phyloP scores from a whole-genome alignment of 495 filamentous ascomycete genomes.

The Clohesyomyces aquaticus region DNA sequence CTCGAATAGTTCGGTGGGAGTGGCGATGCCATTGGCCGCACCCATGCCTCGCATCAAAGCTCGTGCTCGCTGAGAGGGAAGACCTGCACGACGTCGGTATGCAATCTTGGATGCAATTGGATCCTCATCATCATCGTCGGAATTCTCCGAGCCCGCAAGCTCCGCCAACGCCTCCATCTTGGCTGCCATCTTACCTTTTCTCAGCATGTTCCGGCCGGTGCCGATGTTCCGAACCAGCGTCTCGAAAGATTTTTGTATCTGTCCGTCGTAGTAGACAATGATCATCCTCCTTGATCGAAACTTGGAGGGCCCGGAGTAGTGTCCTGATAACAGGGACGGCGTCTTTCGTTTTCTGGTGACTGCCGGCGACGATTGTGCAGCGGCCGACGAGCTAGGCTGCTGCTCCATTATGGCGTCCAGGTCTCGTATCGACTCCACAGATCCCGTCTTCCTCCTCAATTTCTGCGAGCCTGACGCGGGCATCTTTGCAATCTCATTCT shows the following conservation, averaged over 20 bases:
- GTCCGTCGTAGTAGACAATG: slow-evolving; percentile 83
- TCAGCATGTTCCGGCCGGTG: slow-evolving; percentile 76
- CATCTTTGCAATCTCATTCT: slow-evolving; percentile 64
- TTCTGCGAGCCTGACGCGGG: slow-evolving; percentile 52
- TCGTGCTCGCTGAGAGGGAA: slow-evolving; percentile 27
- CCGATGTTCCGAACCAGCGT: slow-evolving; percentile 78
- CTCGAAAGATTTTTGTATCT: slow-evolving; percentile 80
- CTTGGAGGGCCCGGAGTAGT: slow-evolving; percentile 52
- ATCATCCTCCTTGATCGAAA: slow-evolving; percentile 78
- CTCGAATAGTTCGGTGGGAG: slow-evolving; percentile 59
- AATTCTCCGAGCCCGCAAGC: slow-evolving; percentile 40
- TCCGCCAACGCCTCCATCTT: slow-evolving; percentile 64
- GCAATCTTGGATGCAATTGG: slow-evolving; percentile 38
- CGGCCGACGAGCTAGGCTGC: slow-evolving; percentile 7
- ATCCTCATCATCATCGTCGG: slow-evolving; percentile 51
- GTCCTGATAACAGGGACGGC: slow-evolving; percentile 60
- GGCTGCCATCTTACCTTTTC: slow-evolving; percentile 75
- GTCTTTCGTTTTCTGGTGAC: slow-evolving; percentile 63
- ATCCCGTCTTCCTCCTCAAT: slow-evolving; percentile 58
- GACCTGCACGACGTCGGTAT: slow-evolving; percentile 26
- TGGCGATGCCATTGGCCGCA: not conserved
- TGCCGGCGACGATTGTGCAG: slow-evolving; percentile 40
- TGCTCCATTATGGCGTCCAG: slow-evolving; percentile 46
- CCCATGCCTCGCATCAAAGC: slow-evolving; percentile 9
- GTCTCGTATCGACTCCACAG: slow-evolving; percentile 65